These are phyloP conservation scores for Epichloe typhina DNA, from an alignment of 2,329 filamentous ascomycete genomes.

Conservation along the genomic window DNA sequence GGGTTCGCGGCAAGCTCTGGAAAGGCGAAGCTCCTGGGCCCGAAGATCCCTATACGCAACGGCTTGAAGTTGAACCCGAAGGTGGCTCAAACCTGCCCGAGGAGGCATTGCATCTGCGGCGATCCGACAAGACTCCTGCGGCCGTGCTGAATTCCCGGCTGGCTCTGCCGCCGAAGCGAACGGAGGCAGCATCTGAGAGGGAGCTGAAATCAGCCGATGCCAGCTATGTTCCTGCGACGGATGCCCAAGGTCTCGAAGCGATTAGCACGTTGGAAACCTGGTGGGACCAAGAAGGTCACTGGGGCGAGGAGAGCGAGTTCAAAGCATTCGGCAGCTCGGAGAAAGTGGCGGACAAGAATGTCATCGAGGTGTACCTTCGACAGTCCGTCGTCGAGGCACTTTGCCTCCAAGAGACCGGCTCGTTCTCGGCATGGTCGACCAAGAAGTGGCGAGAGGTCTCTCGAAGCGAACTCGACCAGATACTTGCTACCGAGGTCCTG, in stretches of 20 bases:
- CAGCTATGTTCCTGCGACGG: conserved; percentile 34
- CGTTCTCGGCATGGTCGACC: conserved; percentile 17
- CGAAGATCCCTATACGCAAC: conserved; percentile 26
- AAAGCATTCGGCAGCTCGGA: conserved; percentile 27
- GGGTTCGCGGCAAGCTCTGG: conserved; percentile 27
- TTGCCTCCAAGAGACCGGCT: conserved; percentile 26
- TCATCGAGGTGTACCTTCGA: conserved; percentile 35
- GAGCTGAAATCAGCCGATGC: conserved; percentile 18
- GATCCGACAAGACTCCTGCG: conserved; percentile 13
- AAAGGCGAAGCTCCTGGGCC: conserved; percentile 25
- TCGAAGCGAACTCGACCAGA: conserved; percentile 20
- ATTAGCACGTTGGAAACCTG: conserved; percentile 34
- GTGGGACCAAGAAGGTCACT: conserved; percentile 43
- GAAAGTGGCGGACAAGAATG: conserved; percentile 27
- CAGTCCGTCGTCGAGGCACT: conserved; percentile 40
- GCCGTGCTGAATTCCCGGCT: conserved; percentile 18
- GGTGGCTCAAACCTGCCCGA: conserved; percentile 17
- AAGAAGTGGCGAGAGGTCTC: conserved; percentile 21
- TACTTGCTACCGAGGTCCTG: conserved; percentile 24
- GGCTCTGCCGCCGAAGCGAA: conserved; percentile 19
- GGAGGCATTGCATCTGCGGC: conserved; percentile 14
- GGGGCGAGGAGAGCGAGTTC: conserved; percentile 32
- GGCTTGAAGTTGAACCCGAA: conserved; percentile 15
- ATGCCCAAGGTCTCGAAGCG: conserved; percentile 30
- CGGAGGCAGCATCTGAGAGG: conserved; percentile 20